Evolutionary conservation across 192 early-diverging fungal species (phyloP), one percentile per base, ranked within the genome.

Genomic region (Dissophora ornata): DNA sequence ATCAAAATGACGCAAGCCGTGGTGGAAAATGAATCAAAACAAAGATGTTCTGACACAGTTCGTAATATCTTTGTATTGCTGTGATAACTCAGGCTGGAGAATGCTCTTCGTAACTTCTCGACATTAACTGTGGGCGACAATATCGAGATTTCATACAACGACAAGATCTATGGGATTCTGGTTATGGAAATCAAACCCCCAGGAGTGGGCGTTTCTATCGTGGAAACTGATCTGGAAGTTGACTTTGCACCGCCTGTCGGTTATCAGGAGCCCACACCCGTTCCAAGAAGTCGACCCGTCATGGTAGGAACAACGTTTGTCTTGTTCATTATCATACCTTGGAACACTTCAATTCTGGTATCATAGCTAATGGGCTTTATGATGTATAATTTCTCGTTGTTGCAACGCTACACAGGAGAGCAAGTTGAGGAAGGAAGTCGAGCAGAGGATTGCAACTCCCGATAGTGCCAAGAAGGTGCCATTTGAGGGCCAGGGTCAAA

Each of bases 231-330:
- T 86, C 74, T 99, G 40, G 95, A 97, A 64, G 96, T 96, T 1
- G 98, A 99, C 59, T 98, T 99, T 84, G 98, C 94, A 0, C 86
- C 98, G 15, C 98, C 98, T 8, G 79, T 97, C 2, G 98, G 98
- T 4, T 99, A 99, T 78, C 89, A 92, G 18, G 98, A 99, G 79
- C 96, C 95, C 15, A 73, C 77, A 32, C 78, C 81, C 11, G 57
- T 54, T 11, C 81, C 77, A 33, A 58, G 65, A 21, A 33, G 60
- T 26, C 52, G 62, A 25, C 67, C 78, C 18, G 44, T 79, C 38
- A 67, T 82, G 69, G 81, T 81, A 67, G 18, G 34, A 18, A 44
- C n/a, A n/a, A n/a, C n/a, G n/a, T n/a, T n/a, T n/a, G n/a, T n/a
- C n/a, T n/a, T n/a, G n/a, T n/a, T n/a, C n/a, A n/a, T n/a, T n/a